These are phyloP conservation scores for Endocarpon pusillum DNA, from an alignment of 495 filamentous ascomycete species.

Conservation along the genomic window DNA sequence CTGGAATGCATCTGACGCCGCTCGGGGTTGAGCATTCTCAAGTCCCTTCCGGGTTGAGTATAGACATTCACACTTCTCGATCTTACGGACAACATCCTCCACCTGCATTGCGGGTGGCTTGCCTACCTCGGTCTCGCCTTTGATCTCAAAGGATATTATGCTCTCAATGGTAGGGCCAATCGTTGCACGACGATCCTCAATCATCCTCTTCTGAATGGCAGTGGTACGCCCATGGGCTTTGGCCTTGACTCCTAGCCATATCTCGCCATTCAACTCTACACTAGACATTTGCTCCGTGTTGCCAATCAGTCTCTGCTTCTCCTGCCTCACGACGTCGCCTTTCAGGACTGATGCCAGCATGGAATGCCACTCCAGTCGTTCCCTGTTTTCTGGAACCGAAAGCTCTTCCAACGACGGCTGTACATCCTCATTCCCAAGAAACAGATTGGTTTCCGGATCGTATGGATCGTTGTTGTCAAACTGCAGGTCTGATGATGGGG, in stretches of 20 bases:
- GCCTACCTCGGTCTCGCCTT: conserved; percentile 80
- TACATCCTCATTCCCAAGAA: conserved; percentile 70
- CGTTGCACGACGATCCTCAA: conserved; percentile 58
- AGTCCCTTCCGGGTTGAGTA: conserved; percentile 68
- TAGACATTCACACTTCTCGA: conserved; percentile 68
- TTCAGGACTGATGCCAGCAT: conserved; percentile 94
- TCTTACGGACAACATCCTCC: conserved; percentile 68
- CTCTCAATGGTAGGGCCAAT: conserved; percentile 62
- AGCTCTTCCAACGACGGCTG: conserved; percentile 80
- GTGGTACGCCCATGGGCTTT: conserved; percentile 68
- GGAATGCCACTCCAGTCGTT: conserved; percentile 91
- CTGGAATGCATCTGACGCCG: conserved; percentile 53
- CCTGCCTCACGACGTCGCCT: conserved; percentile 91
- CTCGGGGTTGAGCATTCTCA: conserved; percentile 49
- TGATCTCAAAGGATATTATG: conserved; percentile 82
- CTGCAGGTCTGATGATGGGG: conserved; percentile 66
- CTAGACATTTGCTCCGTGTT: conserved; percentile 59
- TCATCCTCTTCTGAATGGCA: conserved; percentile 61
- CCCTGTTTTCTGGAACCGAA: conserved; percentile 71
- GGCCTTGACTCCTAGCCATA: conserved; percentile 80
- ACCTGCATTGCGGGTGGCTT: conserved; percentile 77
- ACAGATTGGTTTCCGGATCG: conserved; percentile 84
- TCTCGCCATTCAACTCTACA: conserved; percentile 55
- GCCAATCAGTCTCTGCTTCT: conserved; percentile 87
- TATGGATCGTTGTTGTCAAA: conserved; percentile 72